These are phyloP conservation scores for Simplicillium sp. DNA, from an alignment of 2,329 filamentous ascomycete genomes.

Conservation along the genomic window DNA sequence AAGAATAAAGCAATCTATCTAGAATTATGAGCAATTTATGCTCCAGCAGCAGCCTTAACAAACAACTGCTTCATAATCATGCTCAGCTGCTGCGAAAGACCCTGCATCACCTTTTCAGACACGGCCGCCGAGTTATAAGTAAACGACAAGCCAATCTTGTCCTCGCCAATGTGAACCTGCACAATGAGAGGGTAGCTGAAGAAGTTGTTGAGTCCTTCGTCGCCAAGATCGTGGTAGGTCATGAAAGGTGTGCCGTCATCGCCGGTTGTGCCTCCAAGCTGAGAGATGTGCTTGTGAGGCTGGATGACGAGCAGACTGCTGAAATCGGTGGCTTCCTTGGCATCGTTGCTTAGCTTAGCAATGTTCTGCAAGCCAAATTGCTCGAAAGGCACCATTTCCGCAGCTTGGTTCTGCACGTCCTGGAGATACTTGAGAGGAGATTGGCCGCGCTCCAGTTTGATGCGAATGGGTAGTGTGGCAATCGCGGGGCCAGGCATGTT, in stretches of 20 bases:
- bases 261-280: too few species aligned
- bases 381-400: conserved; percentile 14
- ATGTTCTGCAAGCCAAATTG: conserved; percentile 16
- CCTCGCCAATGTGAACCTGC: too few species aligned
- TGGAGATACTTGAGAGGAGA: conserved; percentile 6
- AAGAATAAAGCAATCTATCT: too few species aligned
- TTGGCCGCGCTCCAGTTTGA: conserved; percentile 5
- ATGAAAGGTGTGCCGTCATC: too few species aligned
- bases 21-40: too few species aligned
- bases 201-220: neutral
- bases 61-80: neutral
- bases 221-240: too few species aligned
- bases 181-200: neutral
- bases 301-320: conserved; percentile 6
- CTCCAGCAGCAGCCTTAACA: neutral
- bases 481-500: conserved; percentile 8
- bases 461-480: conserved; percentile 9
- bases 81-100: too few species aligned
- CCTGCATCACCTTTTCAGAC: too few species aligned
- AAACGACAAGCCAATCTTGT: too few species aligned
- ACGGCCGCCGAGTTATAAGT: too few species aligned
- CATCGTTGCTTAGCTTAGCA: conserved; percentile 12
- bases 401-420: conserved; percentile 11
- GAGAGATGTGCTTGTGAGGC: conserved; percentile 1
- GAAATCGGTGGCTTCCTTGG: conserved; percentile 6